Evolutionary conservation across 495 filamentous ascomycete species (phyloP), one percentile per base, ranked within the genome.

Genomic region (Xylaria venustula): DNA sequence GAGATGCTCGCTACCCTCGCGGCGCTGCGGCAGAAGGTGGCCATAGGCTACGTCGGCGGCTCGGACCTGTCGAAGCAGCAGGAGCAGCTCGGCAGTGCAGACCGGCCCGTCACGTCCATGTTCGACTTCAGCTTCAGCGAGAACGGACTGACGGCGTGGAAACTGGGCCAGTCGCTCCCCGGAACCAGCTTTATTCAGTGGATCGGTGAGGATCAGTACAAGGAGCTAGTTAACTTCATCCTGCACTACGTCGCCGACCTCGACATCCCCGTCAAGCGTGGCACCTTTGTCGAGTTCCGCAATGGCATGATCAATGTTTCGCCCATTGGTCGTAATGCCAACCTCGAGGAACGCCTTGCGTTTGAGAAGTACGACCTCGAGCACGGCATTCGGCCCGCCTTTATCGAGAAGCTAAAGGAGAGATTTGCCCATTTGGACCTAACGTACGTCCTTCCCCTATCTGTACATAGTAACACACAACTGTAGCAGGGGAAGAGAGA

Each of bases 61-160:
- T 92, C 89, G 58, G 87, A 98, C 80, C 81, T 96, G 46, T 77
- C 77, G 49, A 98, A 98, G 79, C 94, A 98, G 72, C 91, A 98
- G 72, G 94, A 98, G 73, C 94, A 98, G 75, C 85, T 98, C 25
- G 93, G 91, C 67, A 80, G 81, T 2, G 57, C 77, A 32, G 58
- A 64, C 30, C 80, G 88, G 48, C 73, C 85, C 68, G 91, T 93
- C 7, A 91, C 86, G 6, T 72, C 83, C 41, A 85, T 97, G 59
- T 98, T 98, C 79, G 93, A 98, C 78, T 97, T 90, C 78, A 93
- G 89, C 81, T 98, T 98, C 80, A 77, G 91, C 54, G 93, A 98
- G 78, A 97, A 98, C 77, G 93, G 94, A 1, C 85, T 98, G 58
- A 93, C 88, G 0, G 93, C 93, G n/a, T 94, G 81, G 79, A 90